Evolutionary conservation across 805 yeast species (phyloP), one percentile per base, ranked within the genome.

Genomic region (Brettanomyces sp.): DNA sequence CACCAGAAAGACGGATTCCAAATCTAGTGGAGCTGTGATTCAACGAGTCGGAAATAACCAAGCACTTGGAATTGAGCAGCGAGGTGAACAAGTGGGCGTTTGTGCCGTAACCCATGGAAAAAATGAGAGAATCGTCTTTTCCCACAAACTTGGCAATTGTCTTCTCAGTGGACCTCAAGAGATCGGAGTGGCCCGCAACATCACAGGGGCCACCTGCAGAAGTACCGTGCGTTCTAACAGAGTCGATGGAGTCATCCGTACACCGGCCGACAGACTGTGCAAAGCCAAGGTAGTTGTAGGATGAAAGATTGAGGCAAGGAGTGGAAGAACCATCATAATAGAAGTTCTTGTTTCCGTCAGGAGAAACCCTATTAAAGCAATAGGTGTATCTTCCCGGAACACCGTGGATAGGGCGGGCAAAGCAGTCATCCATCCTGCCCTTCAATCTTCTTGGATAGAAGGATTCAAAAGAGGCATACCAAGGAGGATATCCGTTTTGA

Each of bases 21-120:
- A 91, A 87, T 63, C 99, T 80, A 54, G 91, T 88, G 1, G 97
- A 89, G 4, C 96, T 89, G 65, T 93, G 99, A 64, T 93, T 93
- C 56, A 93, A 74, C 58, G 90, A 91, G 68, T 93, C 99, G 13
- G 95, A 85, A 43, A 93, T 85, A 43, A 95, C 91, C 47, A 95
- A 74, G 59, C 96, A 89, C 60, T 87, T 84, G 51, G 86, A 76
- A 65, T 90, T 95, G 38, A 87, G 85, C 44, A 93, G 67, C 2
- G 95, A 77, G 28, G 88, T 72, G 61, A 93, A 91, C 45, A 93
- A 70, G 56, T 83, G 80, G 18, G 96, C 95, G 62, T 93, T 93
- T 4, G 99, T 93, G 55, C 95, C 93, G 62, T 88, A 93, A 47
- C 99, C 99, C 85, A 88, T 93, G 38, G 95, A 83, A 54, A 88